Conservation (phyloP, 2,329 filamentous ascomycete genomes). For the Ascochyta rabiei region DNA sequence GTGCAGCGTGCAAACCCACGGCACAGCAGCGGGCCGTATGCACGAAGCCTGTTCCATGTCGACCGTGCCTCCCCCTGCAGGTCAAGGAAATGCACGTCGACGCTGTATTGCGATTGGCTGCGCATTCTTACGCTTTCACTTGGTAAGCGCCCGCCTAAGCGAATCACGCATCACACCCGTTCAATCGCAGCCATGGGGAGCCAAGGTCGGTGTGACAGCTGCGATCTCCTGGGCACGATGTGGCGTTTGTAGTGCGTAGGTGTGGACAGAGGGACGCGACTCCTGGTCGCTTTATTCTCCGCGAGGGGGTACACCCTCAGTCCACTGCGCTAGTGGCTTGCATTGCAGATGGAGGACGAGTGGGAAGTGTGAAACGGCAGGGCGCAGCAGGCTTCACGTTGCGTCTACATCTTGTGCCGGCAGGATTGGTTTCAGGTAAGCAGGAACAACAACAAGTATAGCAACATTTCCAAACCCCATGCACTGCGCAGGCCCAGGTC, state of each 20-base stretch:
- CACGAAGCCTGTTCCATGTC: conserved; percentile 3
- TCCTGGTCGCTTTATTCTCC: conserved; percentile 4
- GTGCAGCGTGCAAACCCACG: conserved; percentile 5
- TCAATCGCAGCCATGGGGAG: background rate
- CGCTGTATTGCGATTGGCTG: conserved; percentile 1
- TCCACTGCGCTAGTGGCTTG: background rate
- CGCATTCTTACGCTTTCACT: background rate
- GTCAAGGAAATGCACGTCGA: background rate
- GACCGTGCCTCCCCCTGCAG: conserved; percentile 8
- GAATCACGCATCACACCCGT: background rate
- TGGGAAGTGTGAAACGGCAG: background rate
- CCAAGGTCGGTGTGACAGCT: conserved; percentile 10
- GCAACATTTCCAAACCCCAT: too few species aligned
- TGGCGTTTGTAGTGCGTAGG: conserved; percentile 7
- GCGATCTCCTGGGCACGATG: background rate
- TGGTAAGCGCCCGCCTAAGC: conserved; percentile 12
- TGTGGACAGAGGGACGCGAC: conserved; percentile 1
- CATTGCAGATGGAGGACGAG: too few species aligned
- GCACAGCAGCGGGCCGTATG: conserved; percentile 17
- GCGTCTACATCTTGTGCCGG: background rate
- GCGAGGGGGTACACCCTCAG: background rate
- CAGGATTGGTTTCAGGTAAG: background rate
- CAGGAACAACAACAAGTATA: too few species aligned
- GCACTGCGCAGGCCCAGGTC: background rate
- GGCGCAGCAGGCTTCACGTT: background rate